Evolutionary conservation across 2,329 filamentous ascomycete genomes (phyloP).

Genomic region (Ramularia endophylla): DNA sequence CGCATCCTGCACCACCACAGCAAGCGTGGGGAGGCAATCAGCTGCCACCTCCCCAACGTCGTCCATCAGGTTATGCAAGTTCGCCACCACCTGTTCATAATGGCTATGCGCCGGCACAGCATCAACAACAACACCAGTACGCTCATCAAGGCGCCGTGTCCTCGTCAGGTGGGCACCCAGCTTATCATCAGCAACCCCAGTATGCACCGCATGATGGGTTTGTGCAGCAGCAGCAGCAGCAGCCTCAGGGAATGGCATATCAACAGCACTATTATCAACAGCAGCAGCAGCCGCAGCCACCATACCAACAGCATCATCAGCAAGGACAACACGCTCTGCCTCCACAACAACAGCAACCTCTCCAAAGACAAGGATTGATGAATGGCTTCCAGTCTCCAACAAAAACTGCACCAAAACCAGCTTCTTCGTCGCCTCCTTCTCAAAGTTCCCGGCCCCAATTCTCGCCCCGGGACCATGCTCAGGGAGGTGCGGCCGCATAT

Average conservation of each 20-base stretch:
- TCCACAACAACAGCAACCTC: conserved; percentile 5
- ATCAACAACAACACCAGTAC: conserved; percentile 28
- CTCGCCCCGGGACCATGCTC: conserved; percentile 6
- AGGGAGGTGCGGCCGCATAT: conserved; percentile 6
- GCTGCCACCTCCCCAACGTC: conserved; percentile 19
- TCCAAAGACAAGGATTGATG: conserved; percentile 17
- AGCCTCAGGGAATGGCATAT: conserved; percentile 7
- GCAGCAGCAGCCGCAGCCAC: conserved; percentile 12
- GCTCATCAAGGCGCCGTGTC: conserved; percentile 30
- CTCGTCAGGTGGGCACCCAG: conserved; percentile 21
- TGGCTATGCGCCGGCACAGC: conserved; percentile 19
- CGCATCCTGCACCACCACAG: conserved; percentile 22
- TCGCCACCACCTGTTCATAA: conserved; percentile 16
- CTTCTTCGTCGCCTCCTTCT: conserved; percentile 15
- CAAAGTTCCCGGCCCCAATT: conserved; percentile 11
- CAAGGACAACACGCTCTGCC: conserved; percentile 7
- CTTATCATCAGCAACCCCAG: conserved; percentile 10
- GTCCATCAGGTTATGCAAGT: conserved; percentile 16
- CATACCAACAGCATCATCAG: conserved; percentile 10
- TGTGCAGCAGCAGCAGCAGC: conserved; percentile 7
- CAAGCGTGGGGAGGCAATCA: conserved; percentile 25
- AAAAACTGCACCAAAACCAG: conserved; percentile 17
- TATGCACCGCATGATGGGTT: conserved; percentile 2
- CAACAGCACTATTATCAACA: conserved; percentile 13
- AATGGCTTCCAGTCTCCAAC: conserved; percentile 28